These are phyloP conservation scores for Chlamydomonas schloesseri DNA, from an alignment of 139 green algal species.

Conservation along the genomic window DNA sequence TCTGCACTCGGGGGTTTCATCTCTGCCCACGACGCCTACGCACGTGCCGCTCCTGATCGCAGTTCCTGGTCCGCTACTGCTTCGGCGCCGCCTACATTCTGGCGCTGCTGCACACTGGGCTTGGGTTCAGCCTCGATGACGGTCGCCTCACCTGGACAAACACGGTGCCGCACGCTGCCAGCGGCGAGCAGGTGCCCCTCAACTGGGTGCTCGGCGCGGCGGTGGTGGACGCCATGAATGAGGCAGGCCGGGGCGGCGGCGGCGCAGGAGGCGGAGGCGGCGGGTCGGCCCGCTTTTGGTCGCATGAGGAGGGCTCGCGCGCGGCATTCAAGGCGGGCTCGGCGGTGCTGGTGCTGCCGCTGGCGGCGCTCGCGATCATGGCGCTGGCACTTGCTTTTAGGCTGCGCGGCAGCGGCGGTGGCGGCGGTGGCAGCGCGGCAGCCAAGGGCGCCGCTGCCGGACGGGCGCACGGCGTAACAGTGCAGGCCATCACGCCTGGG, in stretches of 20 bases:
- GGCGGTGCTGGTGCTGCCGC: slow-evolving; percentile 22
- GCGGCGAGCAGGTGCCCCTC: slow-evolving; percentile 16
- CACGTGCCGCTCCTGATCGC: too few relatives aligned
- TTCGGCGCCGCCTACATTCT: slow-evolving; percentile 66
- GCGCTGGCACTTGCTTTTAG: not conserved
- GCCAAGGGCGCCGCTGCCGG: not conserved
- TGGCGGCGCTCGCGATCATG: not conserved
- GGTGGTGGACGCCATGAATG: slow-evolving; percentile 51
- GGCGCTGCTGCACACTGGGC: slow-evolving; percentile 59
- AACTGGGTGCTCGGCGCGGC: slow-evolving; percentile 57
- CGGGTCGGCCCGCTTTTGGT: not conserved
- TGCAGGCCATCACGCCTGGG: not conserved
- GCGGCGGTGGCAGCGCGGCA: not conserved
- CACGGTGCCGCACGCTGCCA: slow-evolving; percentile 24
- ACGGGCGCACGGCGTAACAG: too few relatives aligned
- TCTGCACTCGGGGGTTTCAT: too few relatives aligned
- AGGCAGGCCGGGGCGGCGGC: not conserved
- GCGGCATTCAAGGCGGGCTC: too few relatives aligned
- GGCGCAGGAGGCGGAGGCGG: not conserved
- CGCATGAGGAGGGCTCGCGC: not conserved
- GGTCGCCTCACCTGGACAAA: slow-evolving; percentile 58
- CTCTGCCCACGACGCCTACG: too few relatives aligned
- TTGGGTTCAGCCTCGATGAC: slow-evolving; percentile 57
- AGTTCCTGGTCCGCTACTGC: slow-evolving; percentile 68
- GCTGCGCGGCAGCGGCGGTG: not conserved